phyloP scores from a whole-genome alignment of 495 filamentous ascomycete genomes.

The Hypoxylon cercidicola region DNA sequence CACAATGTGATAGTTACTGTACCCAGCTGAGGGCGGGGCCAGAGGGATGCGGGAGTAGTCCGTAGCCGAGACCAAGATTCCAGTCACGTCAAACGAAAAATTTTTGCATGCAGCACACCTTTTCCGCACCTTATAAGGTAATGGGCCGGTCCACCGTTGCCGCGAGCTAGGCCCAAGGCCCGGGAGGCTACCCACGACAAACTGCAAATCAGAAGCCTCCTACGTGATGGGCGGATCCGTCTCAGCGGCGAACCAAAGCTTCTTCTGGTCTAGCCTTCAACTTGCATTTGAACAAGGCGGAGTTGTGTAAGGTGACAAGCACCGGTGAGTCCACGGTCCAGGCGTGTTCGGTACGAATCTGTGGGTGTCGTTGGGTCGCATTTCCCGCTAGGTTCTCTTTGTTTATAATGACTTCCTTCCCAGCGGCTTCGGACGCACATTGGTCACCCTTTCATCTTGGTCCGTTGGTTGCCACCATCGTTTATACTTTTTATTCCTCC shows the following conservation, averaged over 20 bases:
- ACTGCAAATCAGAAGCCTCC: conserved; percentile 31
- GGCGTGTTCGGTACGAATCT: conserved; percentile 31
- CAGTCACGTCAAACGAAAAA: conserved; percentile 20
- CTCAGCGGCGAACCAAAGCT: conserved; percentile 21
- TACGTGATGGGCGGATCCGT: conserved; percentile 3
- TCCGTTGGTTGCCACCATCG: conserved; percentile 10
- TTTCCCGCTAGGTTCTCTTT: conserved; percentile 18
- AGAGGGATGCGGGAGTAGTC: too few relatives aligned
- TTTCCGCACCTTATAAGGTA: conserved; percentile 18
- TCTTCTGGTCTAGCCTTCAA: conserved; percentile 13
- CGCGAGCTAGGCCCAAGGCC: conserved; percentile 5
- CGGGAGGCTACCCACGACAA: conserved; percentile 23
- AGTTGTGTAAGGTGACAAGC: conserved; percentile 19
- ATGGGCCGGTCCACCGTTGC: conserved; percentile 13
- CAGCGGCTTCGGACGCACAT: not conserved
- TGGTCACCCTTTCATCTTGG: conserved; percentile 11
- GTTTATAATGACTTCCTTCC: conserved; percentile 27
- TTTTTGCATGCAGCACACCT: conserved; percentile 33
- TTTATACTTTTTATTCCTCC: conserved; percentile 9
- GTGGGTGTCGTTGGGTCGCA: conserved; percentile 40
- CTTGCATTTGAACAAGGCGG: conserved; percentile 25
- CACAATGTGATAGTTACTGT: too few relatives aligned
- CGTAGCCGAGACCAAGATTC: conserved; percentile 1
- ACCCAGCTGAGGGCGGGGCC: conserved; percentile 15
- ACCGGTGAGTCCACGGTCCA: conserved; percentile 25